Percentiles rank a stretch among this genome's conserved stretches.
Conservation (phyloP, 2,329 filamentous ascomycete species). For the Chrysoporthe cubensis region DNA sequence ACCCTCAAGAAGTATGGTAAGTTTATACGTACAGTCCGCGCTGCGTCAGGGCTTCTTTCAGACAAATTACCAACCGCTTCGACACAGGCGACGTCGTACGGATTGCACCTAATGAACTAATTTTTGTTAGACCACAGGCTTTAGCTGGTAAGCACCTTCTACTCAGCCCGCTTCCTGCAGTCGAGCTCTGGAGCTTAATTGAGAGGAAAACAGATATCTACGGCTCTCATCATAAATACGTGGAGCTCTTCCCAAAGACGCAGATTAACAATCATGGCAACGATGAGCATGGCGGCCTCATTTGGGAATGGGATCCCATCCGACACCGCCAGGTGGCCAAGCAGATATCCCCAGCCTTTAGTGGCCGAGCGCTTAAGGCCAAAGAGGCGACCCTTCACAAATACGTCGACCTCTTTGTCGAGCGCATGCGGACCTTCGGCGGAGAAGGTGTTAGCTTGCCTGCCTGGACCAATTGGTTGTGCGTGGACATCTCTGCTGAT, state of each 20-base stretch:
- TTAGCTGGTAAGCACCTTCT: background rate
- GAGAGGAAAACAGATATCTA: slow-evolving; percentile 28
- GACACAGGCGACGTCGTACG: slow-evolving; percentile 24
- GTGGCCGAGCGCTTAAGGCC: slow-evolving; percentile 23
- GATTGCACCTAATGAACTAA: slow-evolving; percentile 22
- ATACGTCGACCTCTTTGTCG: slow-evolving; percentile 33
- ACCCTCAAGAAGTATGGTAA: slow-evolving; percentile 21
- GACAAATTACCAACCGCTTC: background rate
- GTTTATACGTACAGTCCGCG: no score
- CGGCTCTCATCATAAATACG: slow-evolving; percentile 22
- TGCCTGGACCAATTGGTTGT: slow-evolving; percentile 31
- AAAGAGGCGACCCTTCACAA: slow-evolving; percentile 31
- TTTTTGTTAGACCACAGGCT: slow-evolving; percentile 22
- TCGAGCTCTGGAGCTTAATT: no score
- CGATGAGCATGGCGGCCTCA: slow-evolving; percentile 28
- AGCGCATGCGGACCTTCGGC: slow-evolving; percentile 27
- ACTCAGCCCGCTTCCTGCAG: no score
- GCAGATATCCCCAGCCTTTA: slow-evolving; percentile 34
- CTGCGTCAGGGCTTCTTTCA: no score
- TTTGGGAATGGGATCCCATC: slow-evolving; percentile 33
- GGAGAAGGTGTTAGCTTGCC: slow-evolving; percentile 24
- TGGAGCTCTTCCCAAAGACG: slow-evolving; percentile 32
- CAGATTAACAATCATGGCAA: slow-evolving; percentile 32
- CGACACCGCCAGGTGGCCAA: slow-evolving; percentile 31
- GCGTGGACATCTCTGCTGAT: slow-evolving; percentile 31